Percentiles rank a stretch among this genome's conserved stretches.
Conservation (phyloP, 139 green algal species). For the Mesostigma viride region DNA sequence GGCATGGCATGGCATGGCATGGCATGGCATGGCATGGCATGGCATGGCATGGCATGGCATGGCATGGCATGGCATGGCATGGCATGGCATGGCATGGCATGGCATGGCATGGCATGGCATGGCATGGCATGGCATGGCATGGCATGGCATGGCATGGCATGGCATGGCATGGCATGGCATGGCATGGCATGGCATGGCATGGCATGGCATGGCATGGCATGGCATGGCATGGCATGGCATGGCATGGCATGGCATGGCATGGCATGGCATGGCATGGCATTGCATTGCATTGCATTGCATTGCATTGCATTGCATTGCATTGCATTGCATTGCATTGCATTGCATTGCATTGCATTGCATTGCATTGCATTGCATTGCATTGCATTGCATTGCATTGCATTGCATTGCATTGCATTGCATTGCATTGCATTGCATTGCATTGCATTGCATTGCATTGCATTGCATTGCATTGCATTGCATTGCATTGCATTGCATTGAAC, state of each 20-base stretch:
- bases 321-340: too few relatives aligned
- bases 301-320: too few relatives aligned
- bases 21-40: constrained; percentile 13
- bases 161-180: neutral
- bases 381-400: too few relatives aligned
- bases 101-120: constrained; percentile 9
- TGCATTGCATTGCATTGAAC: too few relatives aligned
- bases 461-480: too few relatives aligned
- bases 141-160: neutral
- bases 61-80: constrained; percentile 10
- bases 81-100: neutral
- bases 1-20: constrained; percentile 14
- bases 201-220: constrained; percentile 1
- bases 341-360: too few relatives aligned
- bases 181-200: constrained; percentile 9
- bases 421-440: too few relatives aligned
- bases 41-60: constrained; percentile 13
- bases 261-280: neutral
- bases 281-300: neutral
- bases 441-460: too few relatives aligned
- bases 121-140: constrained; percentile 4
- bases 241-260: constrained; percentile 7
- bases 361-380: too few relatives aligned
- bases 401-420: too few relatives aligned
- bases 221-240: constrained; percentile 5